Evolutionary conservation across 164 flowering plant species (phyloP), one percentile per base, ranked within the genome.

Genomic region (Santalum album): DNA sequence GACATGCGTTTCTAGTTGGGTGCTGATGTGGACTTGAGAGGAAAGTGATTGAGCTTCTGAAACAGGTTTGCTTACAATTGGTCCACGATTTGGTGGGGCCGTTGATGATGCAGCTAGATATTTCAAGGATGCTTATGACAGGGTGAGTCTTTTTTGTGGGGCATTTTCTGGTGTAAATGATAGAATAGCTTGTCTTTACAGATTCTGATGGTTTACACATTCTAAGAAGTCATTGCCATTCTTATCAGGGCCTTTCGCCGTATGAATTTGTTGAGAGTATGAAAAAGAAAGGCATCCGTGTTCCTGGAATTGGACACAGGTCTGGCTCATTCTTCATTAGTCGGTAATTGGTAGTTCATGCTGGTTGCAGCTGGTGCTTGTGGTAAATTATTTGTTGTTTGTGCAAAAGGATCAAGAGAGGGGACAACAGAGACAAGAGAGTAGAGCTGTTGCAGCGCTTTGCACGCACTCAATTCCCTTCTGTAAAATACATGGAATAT

Each of bases 261-360:
- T 87, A 89, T 46, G 97, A 92, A 65, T 92, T 89, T 66, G 99
- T 90, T 18, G 99, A 92, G 63, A 58, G 80, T 51, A 92, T 92
- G 99, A 92, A 92, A 68, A 92, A 87, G 87, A 87, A 85, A 64
- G 99, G 99, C 47, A 85, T 92, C 46, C 97, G 97, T 61, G 99
- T 94, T 25, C 99, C 99, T 9, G 97, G 99, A 54, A 94, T 94
- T 64, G 97, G 99, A 47, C 97, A 94, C 84, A 94, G 97, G 97
- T 89, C 79, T n/a, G 5, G 9, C 22, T 38, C 3, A 9, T 55
- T 25, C 23, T 2, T 63, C 16, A 7, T 21, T 20, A 21, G 23
- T 42, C 40, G 26, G n/a, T 10, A 14, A 26, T 19, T 6, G 11
- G 4, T 19, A 25, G 5, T 16, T 42, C 21, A 18, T 42, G 21